Percentiles rank a stretch among this genome's conserved stretches.
Evolutionary conservation across 257 asterid genomes (phyloP).

Genomic region (Solanum paucissectum): DNA sequence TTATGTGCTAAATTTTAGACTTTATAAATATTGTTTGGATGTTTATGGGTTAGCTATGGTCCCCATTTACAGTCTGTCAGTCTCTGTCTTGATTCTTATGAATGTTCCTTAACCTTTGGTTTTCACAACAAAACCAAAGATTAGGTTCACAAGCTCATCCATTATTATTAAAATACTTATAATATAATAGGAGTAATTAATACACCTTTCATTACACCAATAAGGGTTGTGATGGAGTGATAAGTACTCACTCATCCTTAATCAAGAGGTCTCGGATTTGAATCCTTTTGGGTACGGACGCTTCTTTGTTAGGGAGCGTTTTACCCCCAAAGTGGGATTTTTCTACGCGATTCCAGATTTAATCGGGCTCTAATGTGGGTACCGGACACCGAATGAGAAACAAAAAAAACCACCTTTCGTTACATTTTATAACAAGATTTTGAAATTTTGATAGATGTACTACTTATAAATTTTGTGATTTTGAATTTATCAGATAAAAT

Average conservation of each 20-base stretch:
- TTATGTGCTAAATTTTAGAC: not conserved
- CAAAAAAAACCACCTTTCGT: too few species aligned
- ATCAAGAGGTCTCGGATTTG: too few species aligned
- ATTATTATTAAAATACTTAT: not conserved
- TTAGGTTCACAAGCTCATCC: slow-evolving; percentile 24
- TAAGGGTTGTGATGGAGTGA: too few species aligned
- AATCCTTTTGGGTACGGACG: too few species aligned
- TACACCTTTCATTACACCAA: not conserved
- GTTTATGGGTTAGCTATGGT: slow-evolving; percentile 23
- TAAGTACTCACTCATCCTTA: too few species aligned
- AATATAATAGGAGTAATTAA: not conserved
- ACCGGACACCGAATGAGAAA: too few species aligned
- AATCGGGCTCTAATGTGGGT: too few species aligned
- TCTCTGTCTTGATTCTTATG: slow-evolving; percentile 51
- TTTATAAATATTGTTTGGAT: not conserved
- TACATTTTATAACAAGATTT: too few species aligned
- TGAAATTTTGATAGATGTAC: not conserved
- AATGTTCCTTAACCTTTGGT: slow-evolving; percentile 24
- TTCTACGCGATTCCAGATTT: too few species aligned
- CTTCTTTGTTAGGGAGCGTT: too few species aligned
- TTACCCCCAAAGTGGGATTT: too few species aligned
- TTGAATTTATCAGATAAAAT: not conserved
- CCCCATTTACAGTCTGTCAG: slow-evolving; percentile 88
- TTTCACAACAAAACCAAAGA: slow-evolving; percentile 19
- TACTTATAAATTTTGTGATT: not conserved